Conservation (phyloP, 148 eudicot genomes). For the Amaranthus hypochondriacus region DNA sequence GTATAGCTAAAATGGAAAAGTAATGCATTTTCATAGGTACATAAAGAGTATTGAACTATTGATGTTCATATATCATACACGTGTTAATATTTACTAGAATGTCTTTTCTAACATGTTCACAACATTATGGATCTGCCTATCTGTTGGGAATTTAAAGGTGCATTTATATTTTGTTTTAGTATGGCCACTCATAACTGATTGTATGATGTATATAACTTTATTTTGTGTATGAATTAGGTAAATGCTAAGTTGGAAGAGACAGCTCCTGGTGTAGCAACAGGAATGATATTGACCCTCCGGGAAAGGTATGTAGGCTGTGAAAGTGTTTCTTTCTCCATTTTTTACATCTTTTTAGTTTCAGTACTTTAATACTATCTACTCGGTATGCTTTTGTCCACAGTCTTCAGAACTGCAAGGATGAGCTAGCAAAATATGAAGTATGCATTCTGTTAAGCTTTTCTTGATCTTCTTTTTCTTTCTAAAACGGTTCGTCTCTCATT, state of each 20-base stretch:
- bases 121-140: neutral
- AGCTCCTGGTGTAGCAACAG: slow-evolving; percentile 95
- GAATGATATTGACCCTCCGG: slow-evolving; percentile 93
- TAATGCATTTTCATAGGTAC: too few relatives aligned
- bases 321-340: neutral
- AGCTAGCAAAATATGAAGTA: slow-evolving; percentile 77
- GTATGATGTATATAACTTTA: slow-evolving; percentile 3
- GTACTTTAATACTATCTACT: slow-evolving; percentile 2
- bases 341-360: neutral
- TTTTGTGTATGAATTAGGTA: slow-evolving; percentile 30
- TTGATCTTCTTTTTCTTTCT: neutral
- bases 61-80: too few relatives aligned
- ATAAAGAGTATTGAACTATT: too few relatives aligned
- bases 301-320: slow-evolving; percentile 56
- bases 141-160: neutral
- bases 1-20: too few relatives aligned
- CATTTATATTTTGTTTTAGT: neutral
- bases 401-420: slow-evolving; percentile 81
- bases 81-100: too few relatives aligned
- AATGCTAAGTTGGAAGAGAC: slow-evolving; percentile 75
- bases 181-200: neutral
- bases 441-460: slow-evolving; percentile 18
- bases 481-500: neutral
- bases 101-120: too few relatives aligned
- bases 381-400: slow-evolving; percentile 32